Evolutionary conservation across 2,329 filamentous ascomycete species (phyloP).

Genomic region (Alternaria ventricosa): DNA sequence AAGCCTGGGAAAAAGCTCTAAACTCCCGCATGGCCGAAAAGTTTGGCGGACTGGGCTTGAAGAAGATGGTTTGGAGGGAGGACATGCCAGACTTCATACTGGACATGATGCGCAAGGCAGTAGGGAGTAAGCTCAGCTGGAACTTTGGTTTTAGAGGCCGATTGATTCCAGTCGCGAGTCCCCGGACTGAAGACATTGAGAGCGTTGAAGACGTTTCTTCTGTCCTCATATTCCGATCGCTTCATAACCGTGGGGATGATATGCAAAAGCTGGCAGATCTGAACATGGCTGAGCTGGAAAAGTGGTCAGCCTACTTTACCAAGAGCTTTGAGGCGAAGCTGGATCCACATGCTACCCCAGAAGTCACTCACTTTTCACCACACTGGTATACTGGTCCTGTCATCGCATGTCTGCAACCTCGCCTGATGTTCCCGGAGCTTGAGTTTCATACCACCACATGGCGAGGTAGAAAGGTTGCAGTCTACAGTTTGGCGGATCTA

Average conservation of each 20-base stretch:
- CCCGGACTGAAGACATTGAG: slow-evolving; percentile 27
- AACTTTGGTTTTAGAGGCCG: slow-evolving; percentile 34
- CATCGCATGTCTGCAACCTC: slow-evolving; percentile 35
- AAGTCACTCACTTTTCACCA: slow-evolving; percentile 32
- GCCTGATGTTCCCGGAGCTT: slow-evolving; percentile 37
- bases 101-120: slow-evolving; percentile 45
- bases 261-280: slow-evolving; percentile 17
- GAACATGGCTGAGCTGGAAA: slow-evolving; percentile 30
- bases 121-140: slow-evolving; percentile 47
- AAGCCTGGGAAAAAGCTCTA: slow-evolving; percentile 28
- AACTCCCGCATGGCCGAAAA: slow-evolving; percentile 44
- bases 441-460: slow-evolving; percentile 40
- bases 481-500: slow-evolving; percentile 46
- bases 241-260: slow-evolving; percentile 36
- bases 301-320: slow-evolving; percentile 26
- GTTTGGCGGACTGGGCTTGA: slow-evolving; percentile 37
- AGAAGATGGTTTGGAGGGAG: slow-evolving; percentile 53
- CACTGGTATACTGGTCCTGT: slow-evolving; percentile 37
- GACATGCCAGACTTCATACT: slow-evolving; percentile 56
- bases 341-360: slow-evolving; percentile 34
- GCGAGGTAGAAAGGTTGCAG: slow-evolving; percentile 37
- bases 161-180: slow-evolving; percentile 30
- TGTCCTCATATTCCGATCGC: slow-evolving; percentile 32
- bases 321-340: slow-evolving; percentile 19
- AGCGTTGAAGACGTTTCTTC: slow-evolving; percentile 37